phyloP scores from a whole-genome alignment of 805 yeast species.

The Cyberlindnera euphorbiae region DNA sequence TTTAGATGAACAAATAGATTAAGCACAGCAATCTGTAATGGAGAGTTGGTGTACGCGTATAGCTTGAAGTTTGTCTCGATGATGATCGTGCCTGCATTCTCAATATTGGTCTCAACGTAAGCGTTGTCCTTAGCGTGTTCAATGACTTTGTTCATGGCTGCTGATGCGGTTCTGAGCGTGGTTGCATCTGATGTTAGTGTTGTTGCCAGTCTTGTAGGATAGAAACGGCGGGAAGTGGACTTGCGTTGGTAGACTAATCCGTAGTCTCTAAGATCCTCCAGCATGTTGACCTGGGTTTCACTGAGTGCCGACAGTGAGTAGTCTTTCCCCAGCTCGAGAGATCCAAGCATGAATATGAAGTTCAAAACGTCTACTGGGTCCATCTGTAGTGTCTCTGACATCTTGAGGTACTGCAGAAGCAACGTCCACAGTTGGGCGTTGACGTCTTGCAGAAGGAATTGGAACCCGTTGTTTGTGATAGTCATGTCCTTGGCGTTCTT shows the following conservation, averaged over 20 bases:
- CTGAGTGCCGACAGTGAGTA: conserved; percentile 68
- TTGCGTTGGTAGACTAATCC: conserved; percentile 77
- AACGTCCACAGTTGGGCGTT: conserved; percentile 95
- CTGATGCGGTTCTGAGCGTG: conserved; percentile 65
- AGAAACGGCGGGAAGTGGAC: conserved; percentile 59
- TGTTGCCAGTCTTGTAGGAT: conserved; percentile 88
- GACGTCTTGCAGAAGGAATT: conserved; percentile 85
- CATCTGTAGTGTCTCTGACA: conserved; percentile 82
- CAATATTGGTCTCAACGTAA: conserved; percentile 14
- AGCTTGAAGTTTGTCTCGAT: conserved; percentile 91
- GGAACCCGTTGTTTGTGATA: conserved; percentile 91
- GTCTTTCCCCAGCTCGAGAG: conserved; percentile 85
- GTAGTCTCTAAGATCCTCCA: conserved; percentile 85
- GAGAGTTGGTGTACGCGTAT: conserved; percentile 91
- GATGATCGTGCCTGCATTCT: conserved; percentile 64
- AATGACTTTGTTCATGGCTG: conserved; percentile 68
- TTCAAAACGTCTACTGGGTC: conserved; percentile 94
- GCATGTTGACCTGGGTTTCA: conserved; percentile 78
- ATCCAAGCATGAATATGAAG: conserved; percentile 89
- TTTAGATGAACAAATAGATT: conserved; percentile 83
- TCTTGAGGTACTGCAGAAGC: conserved; percentile 76
- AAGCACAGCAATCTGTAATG: conserved; percentile 88
- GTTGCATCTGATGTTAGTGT: conserved; percentile 82
- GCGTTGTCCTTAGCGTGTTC: conserved; percentile 28
- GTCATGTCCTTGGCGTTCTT: conserved; percentile 38